Percentiles rank a stretch among this genome's conserved stretches.
Conservation (phyloP, 2,329 filamentous ascomycete species). For the Fusarium algeriense region DNA sequence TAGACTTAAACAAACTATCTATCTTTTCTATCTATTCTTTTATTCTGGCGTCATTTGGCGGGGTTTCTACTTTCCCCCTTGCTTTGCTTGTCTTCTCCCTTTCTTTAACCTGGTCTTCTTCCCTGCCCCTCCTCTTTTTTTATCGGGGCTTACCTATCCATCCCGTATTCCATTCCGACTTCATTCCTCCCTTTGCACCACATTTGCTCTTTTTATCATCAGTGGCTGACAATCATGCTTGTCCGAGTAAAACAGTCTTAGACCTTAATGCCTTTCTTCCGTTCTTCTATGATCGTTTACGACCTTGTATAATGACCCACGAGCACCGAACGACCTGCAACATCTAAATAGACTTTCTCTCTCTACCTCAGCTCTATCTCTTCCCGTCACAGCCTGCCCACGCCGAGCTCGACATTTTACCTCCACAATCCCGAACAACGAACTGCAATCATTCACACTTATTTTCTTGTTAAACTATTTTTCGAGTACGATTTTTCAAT, state of each 20-base stretch:
- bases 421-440: slow-evolving; percentile 12
- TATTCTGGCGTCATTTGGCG: slow-evolving; percentile 22
- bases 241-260: slow-evolving; percentile 41
- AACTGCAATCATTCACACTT: slow-evolving; percentile 9
- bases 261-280: slow-evolving; percentile 47
- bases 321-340: slow-evolving; percentile 41
- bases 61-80: slow-evolving; percentile 26
- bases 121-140: slow-evolving; percentile 48
- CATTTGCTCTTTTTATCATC: slow-evolving; percentile 30
- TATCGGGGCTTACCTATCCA: slow-evolving; percentile 37
- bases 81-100: slow-evolving; percentile 30
- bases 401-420: slow-evolving; percentile 33
- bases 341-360: slow-evolving; percentile 41
- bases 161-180: slow-evolving; percentile 40
- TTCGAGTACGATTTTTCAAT: slow-evolving; percentile 13
- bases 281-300: slow-evolving; percentile 45
- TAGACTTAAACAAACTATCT: background rate
- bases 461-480: slow-evolving; percentile 1
- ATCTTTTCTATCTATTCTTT: slow-evolving; percentile 20
- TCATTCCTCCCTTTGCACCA: slow-evolving; percentile 43
- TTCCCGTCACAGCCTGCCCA: slow-evolving; percentile 30
- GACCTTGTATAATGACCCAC: slow-evolving; percentile 47
- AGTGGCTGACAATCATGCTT: slow-evolving; percentile 40
- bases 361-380: slow-evolving; percentile 14
- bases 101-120: slow-evolving; percentile 26